Percentiles rank a stretch among this genome's conserved stretches.
Evolutionary conservation across 352 stramenopile genomes (phyloP).

Genomic region (Pythium aristosporum): DNA sequence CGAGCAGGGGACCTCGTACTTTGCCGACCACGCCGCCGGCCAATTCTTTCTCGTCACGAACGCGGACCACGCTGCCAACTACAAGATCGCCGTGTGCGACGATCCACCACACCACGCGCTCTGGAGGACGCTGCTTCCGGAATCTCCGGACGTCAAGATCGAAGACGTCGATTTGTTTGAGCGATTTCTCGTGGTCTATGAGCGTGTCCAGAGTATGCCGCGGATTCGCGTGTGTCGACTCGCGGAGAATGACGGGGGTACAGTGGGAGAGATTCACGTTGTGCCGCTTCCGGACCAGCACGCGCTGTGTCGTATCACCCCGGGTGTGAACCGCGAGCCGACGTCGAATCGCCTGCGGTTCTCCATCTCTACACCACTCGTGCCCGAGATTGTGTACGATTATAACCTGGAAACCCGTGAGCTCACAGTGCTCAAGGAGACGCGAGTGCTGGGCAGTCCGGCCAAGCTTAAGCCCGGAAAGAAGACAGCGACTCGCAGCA

Average conservation of each 20-base stretch:
- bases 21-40: slow-evolving; percentile 71
- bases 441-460: slow-evolving; percentile 13
- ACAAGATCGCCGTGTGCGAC: slow-evolving; percentile 58
- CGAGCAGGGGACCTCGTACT: slow-evolving; percentile 73
- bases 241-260: slow-evolving; percentile 9
- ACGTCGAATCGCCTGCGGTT: slow-evolving; percentile 57
- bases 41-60: slow-evolving; percentile 86
- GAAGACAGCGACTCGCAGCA: not conserved
- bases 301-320: slow-evolving; percentile 55
- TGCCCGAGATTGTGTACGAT: slow-evolving; percentile 78
- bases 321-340: slow-evolving; percentile 84
- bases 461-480: not conserved
- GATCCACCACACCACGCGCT: slow-evolving; percentile 5
- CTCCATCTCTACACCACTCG: slow-evolving; percentile 66
- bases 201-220: slow-evolving; percentile 66
- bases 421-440: slow-evolving; percentile 60
- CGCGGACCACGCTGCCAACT: slow-evolving; percentile 64
- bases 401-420: slow-evolving; percentile 59
- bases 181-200: slow-evolving; percentile 80
- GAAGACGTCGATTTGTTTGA: slow-evolving; percentile 87
- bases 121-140: slow-evolving; percentile 56
- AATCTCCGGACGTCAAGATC: slow-evolving; percentile 73
- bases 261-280: slow-evolving; percentile 31
- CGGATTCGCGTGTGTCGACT: slow-evolving; percentile 78
- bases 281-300: slow-evolving; percentile 60